phyloP scores from a whole-genome alignment of 768 basidiomycete species.

The Mycena crocata region DNA sequence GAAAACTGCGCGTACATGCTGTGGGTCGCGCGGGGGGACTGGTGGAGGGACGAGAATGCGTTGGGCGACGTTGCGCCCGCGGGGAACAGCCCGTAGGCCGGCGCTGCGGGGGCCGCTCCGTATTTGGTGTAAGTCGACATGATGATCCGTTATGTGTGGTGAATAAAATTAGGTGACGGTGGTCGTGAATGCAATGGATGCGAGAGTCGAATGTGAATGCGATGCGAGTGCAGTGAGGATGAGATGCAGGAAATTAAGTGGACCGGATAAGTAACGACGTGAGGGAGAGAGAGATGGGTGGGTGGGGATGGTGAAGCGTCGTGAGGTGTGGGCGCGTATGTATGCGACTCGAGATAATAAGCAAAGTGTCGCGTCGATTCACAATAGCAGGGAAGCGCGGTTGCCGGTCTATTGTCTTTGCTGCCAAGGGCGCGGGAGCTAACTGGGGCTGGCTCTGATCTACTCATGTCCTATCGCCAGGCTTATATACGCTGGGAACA shows the following conservation, averaged over 20 bases:
- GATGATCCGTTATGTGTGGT: constrained; percentile 30
- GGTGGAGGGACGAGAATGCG: constrained; percentile 66
- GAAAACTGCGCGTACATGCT: constrained; percentile 67
- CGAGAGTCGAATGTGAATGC: constrained; percentile 10
- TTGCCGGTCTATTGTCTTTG: constrained; percentile 26
- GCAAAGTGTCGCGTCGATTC: constrained; percentile 3
- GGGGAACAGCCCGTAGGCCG: constrained; percentile 72
- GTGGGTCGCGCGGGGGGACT: constrained; percentile 71
- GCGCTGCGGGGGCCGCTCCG: constrained; percentile 60
- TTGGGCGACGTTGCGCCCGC: constrained; percentile 65
- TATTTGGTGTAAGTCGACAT: constrained; percentile 61
- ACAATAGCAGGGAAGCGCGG: constrained; percentile 23
- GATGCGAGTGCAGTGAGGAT: constrained; percentile 10
- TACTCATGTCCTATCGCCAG: background rate
- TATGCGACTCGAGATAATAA: constrained; percentile 29
- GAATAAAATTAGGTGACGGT: constrained; percentile 26
- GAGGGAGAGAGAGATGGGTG: constrained; percentile 12
- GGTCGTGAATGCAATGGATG: constrained; percentile 27
- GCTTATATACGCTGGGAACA: constrained; percentile 24
- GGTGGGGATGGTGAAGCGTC: constrained; percentile 7
- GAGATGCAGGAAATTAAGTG: constrained; percentile 26
- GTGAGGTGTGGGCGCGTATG: constrained; percentile 28
- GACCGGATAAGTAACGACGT: constrained; percentile 15
- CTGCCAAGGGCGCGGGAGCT: constrained; percentile 10
- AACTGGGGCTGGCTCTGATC: constrained; percentile 25